Conservation (phyloP, 352 stramenopile genomes). For the Peronospora farinosa region DNA sequence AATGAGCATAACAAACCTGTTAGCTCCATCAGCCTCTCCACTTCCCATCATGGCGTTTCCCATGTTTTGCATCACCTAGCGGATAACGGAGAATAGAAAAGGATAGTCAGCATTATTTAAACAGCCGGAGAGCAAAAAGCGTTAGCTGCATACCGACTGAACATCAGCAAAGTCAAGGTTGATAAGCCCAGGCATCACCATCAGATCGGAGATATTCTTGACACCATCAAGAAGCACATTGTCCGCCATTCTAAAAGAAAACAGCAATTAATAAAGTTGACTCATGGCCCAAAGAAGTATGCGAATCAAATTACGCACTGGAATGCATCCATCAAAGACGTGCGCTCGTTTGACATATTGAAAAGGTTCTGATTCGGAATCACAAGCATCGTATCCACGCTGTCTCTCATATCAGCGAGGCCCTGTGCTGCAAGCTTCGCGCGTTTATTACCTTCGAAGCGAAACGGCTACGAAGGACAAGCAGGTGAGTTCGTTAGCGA, state of each 20-base stretch:
- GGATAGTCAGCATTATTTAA: neutral
- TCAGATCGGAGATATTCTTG: slow-evolving; percentile 86
- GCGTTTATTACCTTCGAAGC: slow-evolving; percentile 80
- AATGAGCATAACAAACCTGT: slow-evolving; percentile 35
- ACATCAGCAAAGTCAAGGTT: slow-evolving; percentile 86
- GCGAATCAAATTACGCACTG: slow-evolving; percentile 29
- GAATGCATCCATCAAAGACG: slow-evolving; percentile 85
- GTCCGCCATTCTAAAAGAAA: slow-evolving; percentile 54
- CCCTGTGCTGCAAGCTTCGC: slow-evolving; percentile 74
- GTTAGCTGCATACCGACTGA: slow-evolving; percentile 47
- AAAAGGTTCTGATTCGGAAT: slow-evolving; percentile 88
- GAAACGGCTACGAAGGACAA: slow-evolving; percentile 45
- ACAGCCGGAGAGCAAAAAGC: neutral
- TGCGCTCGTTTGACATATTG: slow-evolving; percentile 84
- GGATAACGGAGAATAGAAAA: slow-evolving; percentile 2
- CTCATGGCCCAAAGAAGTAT: neutral
- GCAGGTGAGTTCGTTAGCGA: slow-evolving; percentile 1
- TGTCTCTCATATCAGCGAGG: slow-evolving; percentile 72
- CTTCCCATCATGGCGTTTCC: slow-evolving; percentile 89
- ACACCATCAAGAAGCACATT: slow-evolving; percentile 82
- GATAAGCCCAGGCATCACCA: slow-evolving; percentile 85
- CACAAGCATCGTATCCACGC: slow-evolving; percentile 84
- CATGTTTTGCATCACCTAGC: slow-evolving; percentile 81
- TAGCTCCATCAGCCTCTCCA: slow-evolving; percentile 87
- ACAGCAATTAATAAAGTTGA: neutral